Base-by-base conservation (phyloP, 768 basidiomycete genomes). In the Ramaria sp. region DNA sequence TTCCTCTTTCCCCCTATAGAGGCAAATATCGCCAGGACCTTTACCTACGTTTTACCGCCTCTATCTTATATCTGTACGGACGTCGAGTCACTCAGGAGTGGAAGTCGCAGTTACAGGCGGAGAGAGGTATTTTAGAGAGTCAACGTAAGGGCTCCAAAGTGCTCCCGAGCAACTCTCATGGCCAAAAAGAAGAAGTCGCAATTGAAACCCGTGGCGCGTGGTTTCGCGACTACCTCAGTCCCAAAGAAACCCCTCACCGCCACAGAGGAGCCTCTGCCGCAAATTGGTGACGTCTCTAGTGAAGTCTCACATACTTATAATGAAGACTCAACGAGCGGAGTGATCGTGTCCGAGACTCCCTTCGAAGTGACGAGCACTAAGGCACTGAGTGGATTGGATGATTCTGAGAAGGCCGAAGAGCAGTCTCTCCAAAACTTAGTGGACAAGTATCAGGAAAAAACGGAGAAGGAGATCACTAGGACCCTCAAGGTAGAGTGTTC, bases 181-280 rank as follows among this genome's bases (percentile, higher is more conserved):
- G 73, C 82, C 57, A 91, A 89, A 74, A 89, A 88, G 73, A 91
- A 83, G 76, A 91, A 88, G 70, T 79, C 81, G 5, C 82, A 88
- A 65, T 65, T 85, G 61, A 88, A 86, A 68, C 79, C 84, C 20
- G 72, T 85, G 39, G 77, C 67, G 39, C 81, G 90, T 53, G 87
- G 86, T 12, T 66, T 65, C 55, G 81, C 84, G 42, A 88, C 88
- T 4, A 85, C 82, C 18, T 91, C 89, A 10, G 75, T 89, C 25
- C 85, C 87, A 28, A 90, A 90, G 74, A 91, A 88, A 68, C 52
- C 47, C 24, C 50, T 32, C 7, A 50, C 44, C 15, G 50, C 34
- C 20, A 37, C 43, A 39, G 53, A 57, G 18, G 54, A 48, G 32
- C 16, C 50, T 12, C 15, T 42, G 38, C 67, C 69, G 41, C 64